phyloP scores from a whole-genome alignment of 1,139 yeast genomes.

The Wickerhamiella infanticola region DNA sequence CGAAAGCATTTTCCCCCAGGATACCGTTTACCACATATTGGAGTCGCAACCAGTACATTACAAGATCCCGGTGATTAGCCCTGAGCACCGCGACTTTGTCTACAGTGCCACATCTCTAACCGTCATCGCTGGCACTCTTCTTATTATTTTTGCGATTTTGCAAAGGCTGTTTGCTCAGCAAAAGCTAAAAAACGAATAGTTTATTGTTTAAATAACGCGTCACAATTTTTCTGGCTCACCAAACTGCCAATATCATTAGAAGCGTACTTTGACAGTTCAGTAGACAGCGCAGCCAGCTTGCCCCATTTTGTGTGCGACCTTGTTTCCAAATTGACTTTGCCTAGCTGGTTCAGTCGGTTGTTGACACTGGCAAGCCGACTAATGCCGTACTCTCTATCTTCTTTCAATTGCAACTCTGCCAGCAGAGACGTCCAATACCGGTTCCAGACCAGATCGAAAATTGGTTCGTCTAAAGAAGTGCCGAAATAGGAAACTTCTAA shows the following conservation, averaged over 20 bases:
- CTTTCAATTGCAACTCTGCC: neutral
- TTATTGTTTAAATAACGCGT: neutral
- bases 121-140: conserved; percentile 15
- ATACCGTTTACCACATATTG: conserved; percentile 26
- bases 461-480: conserved; percentile 35
- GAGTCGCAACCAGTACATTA: conserved; percentile 8
- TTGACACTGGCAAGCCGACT: neutral
- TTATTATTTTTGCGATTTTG: conserved; percentile 7
- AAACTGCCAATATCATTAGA: neutral
- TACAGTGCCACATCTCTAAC: conserved; percentile 14
- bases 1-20: conserved; percentile 31
- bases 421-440: neutral
- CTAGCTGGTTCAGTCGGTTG: neutral
- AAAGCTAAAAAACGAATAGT: too few species aligned
- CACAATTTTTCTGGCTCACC: neutral
- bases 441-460: conserved; percentile 33
- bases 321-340: neutral
- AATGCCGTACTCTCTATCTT: neutral
- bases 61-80: conserved; percentile 16
- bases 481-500: conserved; percentile 51
- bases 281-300: neutral
- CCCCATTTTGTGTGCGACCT: neutral
- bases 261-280: neutral
- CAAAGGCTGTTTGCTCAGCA: neutral
- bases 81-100: conserved; percentile 10